Evolutionary conservation across 768 basidiomycete genomes (phyloP).

Genomic region (Tubosaeta brunneosetosa): DNA sequence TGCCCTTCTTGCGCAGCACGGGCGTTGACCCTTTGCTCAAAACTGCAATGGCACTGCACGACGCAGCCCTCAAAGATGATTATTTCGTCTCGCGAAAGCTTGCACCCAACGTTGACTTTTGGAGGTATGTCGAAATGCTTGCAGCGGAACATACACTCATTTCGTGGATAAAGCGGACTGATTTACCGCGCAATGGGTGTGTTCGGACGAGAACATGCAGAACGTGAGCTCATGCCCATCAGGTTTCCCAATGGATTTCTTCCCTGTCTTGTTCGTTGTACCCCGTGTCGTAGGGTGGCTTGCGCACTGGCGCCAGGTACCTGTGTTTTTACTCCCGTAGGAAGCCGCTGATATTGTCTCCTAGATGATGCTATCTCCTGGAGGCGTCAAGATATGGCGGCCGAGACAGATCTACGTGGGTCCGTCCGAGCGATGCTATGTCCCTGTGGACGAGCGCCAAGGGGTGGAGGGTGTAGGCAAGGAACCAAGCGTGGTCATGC

Average conservation of each 20-base stretch:
- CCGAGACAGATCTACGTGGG: slow-evolving; percentile 86
- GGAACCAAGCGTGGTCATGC: slow-evolving; percentile 58
- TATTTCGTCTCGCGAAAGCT: slow-evolving; percentile 80
- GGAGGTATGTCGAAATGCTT: slow-evolving; percentile 38
- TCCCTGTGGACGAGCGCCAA: slow-evolving; percentile 55
- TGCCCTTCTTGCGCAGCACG: slow-evolving; percentile 44
- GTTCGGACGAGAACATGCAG: not conserved
- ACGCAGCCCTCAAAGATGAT: slow-evolving; percentile 85
- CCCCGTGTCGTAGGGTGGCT: slow-evolving; percentile 93
- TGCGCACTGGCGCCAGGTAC: slow-evolving; percentile 85
- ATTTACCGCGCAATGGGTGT: slow-evolving; percentile 92
- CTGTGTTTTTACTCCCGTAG: slow-evolving; percentile 4
- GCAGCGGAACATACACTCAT: not conserved
- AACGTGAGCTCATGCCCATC: slow-evolving; percentile 1
- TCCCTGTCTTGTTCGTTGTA: slow-evolving; percentile 90
- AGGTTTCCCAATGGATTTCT: slow-evolving; percentile 93
- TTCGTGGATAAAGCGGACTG: slow-evolving; percentile 50
- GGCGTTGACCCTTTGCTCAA: slow-evolving; percentile 81
- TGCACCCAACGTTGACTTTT: slow-evolving; percentile 90
- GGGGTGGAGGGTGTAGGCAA: slow-evolving; percentile 51
- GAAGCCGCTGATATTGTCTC: slow-evolving; percentile 4
- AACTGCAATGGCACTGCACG: slow-evolving; percentile 85
- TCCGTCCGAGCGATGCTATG: slow-evolving; percentile 66
- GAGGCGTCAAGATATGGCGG: slow-evolving; percentile 92
- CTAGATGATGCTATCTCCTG: slow-evolving; percentile 87